Evolutionary conservation across 371 early-diverging fungal species (phyloP), one percentile per base, ranked within the genome.

Genomic region (Dipsacomyces acuminosporus): DNA sequence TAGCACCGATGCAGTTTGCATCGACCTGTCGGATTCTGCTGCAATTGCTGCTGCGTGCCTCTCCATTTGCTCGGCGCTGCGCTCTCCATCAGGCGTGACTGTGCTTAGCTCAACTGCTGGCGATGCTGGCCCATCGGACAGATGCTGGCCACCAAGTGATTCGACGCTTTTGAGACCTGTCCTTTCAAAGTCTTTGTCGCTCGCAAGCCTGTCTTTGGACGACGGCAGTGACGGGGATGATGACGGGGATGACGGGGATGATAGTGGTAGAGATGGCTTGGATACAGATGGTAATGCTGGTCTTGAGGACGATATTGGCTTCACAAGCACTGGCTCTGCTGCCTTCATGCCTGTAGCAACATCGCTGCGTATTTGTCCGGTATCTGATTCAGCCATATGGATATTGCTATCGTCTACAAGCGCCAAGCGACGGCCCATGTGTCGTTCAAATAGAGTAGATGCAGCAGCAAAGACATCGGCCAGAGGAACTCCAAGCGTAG

Each of bases 81-180:
- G 52, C 33, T 8, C 38, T 2, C 23, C 23, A 0, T 55, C 38
- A 13, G 69, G 69, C 25, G 69, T 69, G 25, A 43, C 42, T 0
- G 40, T 59, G 24, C 52, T 38, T 20, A 69, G 50, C 35, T 51
- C 56, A 0, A 69, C 69, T 2, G 43, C 69, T 3, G 69, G 69
- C 48, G 69, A 69, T 26, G 25, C 45, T 0, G 55, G 38, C 34
- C 21, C 44, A 8, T 41, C 35, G 15, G 24, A 18, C 6, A 15
- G 41, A 8, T 41, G 36, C 3, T 17, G 36, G 0, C 36, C 24
- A 36, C 63, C 69, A 44, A 69, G 17, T 11, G 69, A 69, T 48
- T 69, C 69, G 0, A 69, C 69, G 45, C 69, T 69, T 0, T 51
- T 46, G 45, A 69, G 9, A 4, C 51, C 67, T 15, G 60, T 42